Evolutionary conservation across 140 eudicot species (phyloP).

Genomic region (Ambrosia hybrid): DNA sequence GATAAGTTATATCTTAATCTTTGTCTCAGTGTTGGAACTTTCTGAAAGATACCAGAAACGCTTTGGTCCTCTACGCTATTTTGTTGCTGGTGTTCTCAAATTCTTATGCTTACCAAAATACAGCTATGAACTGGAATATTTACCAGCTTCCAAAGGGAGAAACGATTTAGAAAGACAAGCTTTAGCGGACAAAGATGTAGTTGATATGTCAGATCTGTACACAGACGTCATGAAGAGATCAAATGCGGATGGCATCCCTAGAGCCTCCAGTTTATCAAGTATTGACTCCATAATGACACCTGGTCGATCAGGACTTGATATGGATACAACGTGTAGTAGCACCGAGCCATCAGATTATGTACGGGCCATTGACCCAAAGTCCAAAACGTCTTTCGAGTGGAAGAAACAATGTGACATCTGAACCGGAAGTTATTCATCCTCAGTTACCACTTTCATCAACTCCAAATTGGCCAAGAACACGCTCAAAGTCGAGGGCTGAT

Average conservation of each 20-base stretch:
- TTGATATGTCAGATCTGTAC: constrained; percentile 89
- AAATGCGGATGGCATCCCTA: constrained; percentile 72
- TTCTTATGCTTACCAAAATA: constrained; percentile 92
- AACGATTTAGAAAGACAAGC: constrained; percentile 47
- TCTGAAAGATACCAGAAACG: constrained; percentile 93
- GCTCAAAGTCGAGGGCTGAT: constrained; percentile 85
- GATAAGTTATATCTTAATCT: constrained; percentile 1
- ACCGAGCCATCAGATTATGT: constrained; percentile 95
- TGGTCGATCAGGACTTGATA: constrained; percentile 60
- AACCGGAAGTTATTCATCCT: constrained; percentile 92
- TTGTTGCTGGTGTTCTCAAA: constrained; percentile 92
- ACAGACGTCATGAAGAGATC: constrained; percentile 90
- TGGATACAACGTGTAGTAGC: constrained; percentile 88
- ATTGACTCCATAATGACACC: constrained; percentile 98
- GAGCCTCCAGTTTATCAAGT: constrained; percentile 96
- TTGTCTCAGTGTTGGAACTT: constrained; percentile 74
- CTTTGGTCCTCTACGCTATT: constrained; percentile 96
- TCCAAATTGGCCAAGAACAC: constrained; percentile 96
- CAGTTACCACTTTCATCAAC: constrained; percentile 70
- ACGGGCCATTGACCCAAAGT: constrained; percentile 80
- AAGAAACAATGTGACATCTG: constrained; percentile 63
- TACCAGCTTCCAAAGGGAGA: constrained; percentile 59
- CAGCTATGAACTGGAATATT: constrained; percentile 84
- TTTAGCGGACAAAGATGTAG: constrained; percentile 46
- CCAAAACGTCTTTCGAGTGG: constrained; percentile 81